Base-by-base conservation (phyloP, 75 land plant genomes). In the Azolla pinnata region DNA sequence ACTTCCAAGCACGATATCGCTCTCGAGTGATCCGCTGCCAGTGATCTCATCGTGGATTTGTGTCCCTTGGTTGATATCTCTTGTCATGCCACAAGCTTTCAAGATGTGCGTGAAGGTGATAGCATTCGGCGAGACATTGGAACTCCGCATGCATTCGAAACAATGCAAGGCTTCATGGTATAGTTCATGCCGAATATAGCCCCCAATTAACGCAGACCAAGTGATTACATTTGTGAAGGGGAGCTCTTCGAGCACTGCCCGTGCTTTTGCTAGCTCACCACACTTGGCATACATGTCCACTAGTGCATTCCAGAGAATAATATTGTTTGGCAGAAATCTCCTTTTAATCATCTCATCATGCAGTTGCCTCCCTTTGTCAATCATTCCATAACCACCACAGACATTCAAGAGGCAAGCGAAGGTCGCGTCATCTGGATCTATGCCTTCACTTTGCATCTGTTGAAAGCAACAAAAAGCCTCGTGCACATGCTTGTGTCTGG, bases 141-240 rank as follows among this genome's bases (percentile, higher is more conserved):
- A 65, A 14, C 29, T 10, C 33, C 29, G 33, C 65, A 76, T 72
- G 25, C 27, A 9, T 29, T 44, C 33, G 48, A 76, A 76, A 25
- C 73, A 27, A 38, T 31, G 12, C 44, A 76, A 45, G 14, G 79
- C 79, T 19, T 54, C 66, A 21, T 44, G 9, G 1, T 46, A 55
- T 10, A 62, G 33, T 25, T 38, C 57, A 9, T 31, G 26, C 18
- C 61, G 69, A 10, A 57, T 62, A 61, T 49, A 67, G 0, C 77
- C 77, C 4, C 60, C 45, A 38, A 78, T 69, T 60, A 78, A 49
- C 31, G 64, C 77, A 31, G 77, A 73, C 80, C 80, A 77, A 32
- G 72, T 49, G 26, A 49, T 55, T 8, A 35, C 60, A 42, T 69
- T 50, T 40, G 59, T 54, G 2, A 48, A 21, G 1, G 63, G 51